A percentile compares a stretch with the other conserved stretches of the same genome.
Evolutionary conservation across 306 rosid species (phyloP).

Genomic region (Begonia masoniana): DNA sequence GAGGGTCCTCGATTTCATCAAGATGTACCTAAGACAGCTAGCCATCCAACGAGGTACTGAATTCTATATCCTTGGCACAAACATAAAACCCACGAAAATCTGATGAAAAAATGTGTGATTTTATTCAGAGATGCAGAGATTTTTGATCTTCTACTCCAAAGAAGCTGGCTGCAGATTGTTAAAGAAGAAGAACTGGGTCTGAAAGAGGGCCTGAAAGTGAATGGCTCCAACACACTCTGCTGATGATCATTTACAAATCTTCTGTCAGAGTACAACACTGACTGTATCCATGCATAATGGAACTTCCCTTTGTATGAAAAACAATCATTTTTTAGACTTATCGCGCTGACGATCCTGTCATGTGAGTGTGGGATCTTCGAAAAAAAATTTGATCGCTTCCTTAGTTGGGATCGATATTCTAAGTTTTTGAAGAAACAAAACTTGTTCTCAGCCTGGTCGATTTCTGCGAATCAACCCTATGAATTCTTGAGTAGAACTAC

Average conservation of each 20-base stretch:
- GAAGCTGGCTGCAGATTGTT: slow-evolving; percentile 40
- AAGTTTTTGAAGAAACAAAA: too few relatives aligned
- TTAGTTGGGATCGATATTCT: too few relatives aligned
- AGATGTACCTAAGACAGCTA: slow-evolving; percentile 26
- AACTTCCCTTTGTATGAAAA: too few relatives aligned
- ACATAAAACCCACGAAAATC: not conserved
- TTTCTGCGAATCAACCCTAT: not conserved
- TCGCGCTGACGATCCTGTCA: too few relatives aligned
- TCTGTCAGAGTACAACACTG: too few relatives aligned
- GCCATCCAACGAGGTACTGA: slow-evolving; percentile 28
- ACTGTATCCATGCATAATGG: too few relatives aligned
- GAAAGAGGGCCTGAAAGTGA: slow-evolving; percentile 45
- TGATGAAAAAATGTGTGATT: not conserved
- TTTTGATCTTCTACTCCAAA: slow-evolving; percentile 37
- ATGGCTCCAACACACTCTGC: slow-evolving; percentile 43
- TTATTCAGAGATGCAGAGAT: slow-evolving; percentile 46
- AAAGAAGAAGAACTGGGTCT: slow-evolving; percentile 36
- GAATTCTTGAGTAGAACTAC: not conserved
- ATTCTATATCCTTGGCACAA: not conserved
- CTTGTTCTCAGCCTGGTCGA: not conserved
- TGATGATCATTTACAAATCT: slow-evolving; percentile 12
- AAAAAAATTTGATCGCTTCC: too few relatives aligned
- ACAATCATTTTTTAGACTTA: too few relatives aligned
- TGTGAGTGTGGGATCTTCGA: too few relatives aligned
- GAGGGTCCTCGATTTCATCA: slow-evolving; percentile 71